Conservation (phyloP, 2,329 filamentous ascomycete species). For the Canariomyces notabilis region DNA sequence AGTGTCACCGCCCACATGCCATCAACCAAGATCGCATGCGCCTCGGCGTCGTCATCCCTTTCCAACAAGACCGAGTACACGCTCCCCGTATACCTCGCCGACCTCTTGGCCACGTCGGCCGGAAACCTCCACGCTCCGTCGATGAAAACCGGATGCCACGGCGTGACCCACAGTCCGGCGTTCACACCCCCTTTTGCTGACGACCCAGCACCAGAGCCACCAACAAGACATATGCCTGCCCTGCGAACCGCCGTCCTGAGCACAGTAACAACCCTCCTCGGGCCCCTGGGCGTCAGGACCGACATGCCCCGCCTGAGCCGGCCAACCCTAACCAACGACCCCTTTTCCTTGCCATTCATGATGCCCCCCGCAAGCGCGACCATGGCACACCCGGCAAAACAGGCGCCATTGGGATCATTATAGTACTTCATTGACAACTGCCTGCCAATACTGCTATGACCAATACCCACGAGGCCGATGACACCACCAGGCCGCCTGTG, state of each 20-base stretch:
- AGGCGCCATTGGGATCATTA: constrained; percentile 39
- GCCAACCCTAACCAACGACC: constrained; percentile 28
- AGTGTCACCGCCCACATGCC: constrained; percentile 52
- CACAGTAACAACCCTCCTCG: constrained; percentile 45
- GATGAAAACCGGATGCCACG: constrained; percentile 52
- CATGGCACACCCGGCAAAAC: constrained; percentile 47
- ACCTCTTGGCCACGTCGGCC: constrained; percentile 29
- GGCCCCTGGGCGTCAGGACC: constrained; percentile 47
- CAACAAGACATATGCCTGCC: constrained; percentile 42
- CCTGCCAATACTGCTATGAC: constrained; percentile 1
- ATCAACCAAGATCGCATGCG: constrained; percentile 48
- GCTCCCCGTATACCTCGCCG: constrained; percentile 42
- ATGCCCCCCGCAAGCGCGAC: constrained; percentile 43
- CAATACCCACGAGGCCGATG: too few species aligned
- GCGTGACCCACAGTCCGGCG: constrained; percentile 46
- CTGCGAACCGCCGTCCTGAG: constrained; percentile 43
- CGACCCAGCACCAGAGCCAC: constrained; percentile 11
- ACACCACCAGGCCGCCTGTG: too few species aligned
- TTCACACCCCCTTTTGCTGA: constrained; percentile 1
- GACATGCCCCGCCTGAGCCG: constrained; percentile 41
- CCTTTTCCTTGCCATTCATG: constrained; percentile 12
- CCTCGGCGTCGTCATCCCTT: constrained; percentile 36
- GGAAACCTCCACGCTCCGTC: constrained; percentile 27
- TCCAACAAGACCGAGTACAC: constrained; percentile 56
- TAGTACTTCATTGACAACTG: constrained; percentile 6